Evolutionary conservation across 2,329 filamentous ascomycete species (phyloP).

Genomic region (Fusarium tuaranense): DNA sequence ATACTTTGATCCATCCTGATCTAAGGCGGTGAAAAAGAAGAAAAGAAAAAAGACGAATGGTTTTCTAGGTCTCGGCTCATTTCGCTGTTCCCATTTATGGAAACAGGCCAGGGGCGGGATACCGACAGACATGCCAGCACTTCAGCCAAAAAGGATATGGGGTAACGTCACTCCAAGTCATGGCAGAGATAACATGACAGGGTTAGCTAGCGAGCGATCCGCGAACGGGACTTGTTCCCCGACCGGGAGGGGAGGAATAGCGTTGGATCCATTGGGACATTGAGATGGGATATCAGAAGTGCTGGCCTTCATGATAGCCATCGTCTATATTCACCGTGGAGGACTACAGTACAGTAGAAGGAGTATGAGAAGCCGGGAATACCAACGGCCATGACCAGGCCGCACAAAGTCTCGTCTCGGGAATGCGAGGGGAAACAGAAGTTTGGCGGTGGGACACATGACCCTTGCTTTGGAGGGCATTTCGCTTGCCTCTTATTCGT

Average conservation of each 20-base stretch:
- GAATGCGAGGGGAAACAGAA: slow-evolving; percentile 25
- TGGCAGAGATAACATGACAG: slow-evolving; percentile 18
- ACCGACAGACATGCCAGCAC: slow-evolving; percentile 30
- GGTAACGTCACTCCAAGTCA: slow-evolving; percentile 37
- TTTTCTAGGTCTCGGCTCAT: slow-evolving; percentile 18
- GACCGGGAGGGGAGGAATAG: background rate
- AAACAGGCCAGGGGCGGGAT: slow-evolving; percentile 32
- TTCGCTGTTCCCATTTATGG: slow-evolving; percentile 34
- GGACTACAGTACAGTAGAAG: no score
- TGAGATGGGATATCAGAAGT: background rate
- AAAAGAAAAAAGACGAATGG: background rate
- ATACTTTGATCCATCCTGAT: background rate
- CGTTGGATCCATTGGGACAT: background rate
- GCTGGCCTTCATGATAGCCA: no score
- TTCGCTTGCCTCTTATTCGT: slow-evolving; percentile 25
- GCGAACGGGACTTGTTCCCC: slow-evolving; percentile 8
- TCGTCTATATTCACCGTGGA: background rate
- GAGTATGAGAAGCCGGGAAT: background rate
- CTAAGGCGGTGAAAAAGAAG: slow-evolving; percentile 27
- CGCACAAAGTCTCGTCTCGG: slow-evolving; percentile 26
- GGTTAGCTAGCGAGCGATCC: slow-evolving; percentile 9
- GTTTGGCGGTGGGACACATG: slow-evolving; percentile 23
- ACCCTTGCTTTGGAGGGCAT: slow-evolving; percentile 27
- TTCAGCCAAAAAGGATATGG: slow-evolving; percentile 27
- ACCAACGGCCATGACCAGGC: background rate